Evolutionary conservation across 2,329 filamentous ascomycete species (phyloP), one percentile per base, ranked within the genome.

Genomic region (Cordyceps tenuipes): DNA sequence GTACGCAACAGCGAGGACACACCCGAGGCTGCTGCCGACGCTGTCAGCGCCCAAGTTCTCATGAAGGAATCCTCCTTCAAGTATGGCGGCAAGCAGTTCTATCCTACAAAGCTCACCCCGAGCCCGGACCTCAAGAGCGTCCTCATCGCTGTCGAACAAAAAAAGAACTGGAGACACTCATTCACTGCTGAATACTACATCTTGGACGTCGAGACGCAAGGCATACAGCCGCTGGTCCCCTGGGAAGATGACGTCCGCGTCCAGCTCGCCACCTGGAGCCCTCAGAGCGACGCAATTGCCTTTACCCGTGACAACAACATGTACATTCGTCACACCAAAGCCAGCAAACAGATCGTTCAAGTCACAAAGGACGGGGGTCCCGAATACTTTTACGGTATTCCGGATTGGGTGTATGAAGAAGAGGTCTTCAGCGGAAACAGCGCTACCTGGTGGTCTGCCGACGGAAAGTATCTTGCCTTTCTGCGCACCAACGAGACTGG

Each of bases 391-490:
- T 97, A 99, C 68, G 94, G 94, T 19, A 85, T 97, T 21, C 94
- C 94, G 0, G 95, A 99, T 72, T 99, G 94, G 94, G 94, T 97
- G 0, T 96, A 96, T 68, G 90, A 95, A 69, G 79, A 82, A 66
- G 76, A 78, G 60, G 76, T 78, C 3, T 90, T 97, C 63, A 73
- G 78, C 15, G 87, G 83, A 1, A 89, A 90, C 66, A 90, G 84
- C 63, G 93, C 90, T 5, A 95, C 92, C 1, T 99, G 95, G 94
- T 99, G 92, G 92, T 93, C 91, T 39, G 82, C 87, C 41, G 90
- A 95, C 70, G 94, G 92, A 56, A 88, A 91, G 67, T 96, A 89
- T 70, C 76, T 99, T 61, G 91, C 94, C 23, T 99, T 96, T 72
- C 77, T 99, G 62, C 87, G 91, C 34, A 99, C 94, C 6, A 94